Evolutionary conservation across 139 green algal genomes (phyloP).

Genomic region (Closterium sp.): DNA sequence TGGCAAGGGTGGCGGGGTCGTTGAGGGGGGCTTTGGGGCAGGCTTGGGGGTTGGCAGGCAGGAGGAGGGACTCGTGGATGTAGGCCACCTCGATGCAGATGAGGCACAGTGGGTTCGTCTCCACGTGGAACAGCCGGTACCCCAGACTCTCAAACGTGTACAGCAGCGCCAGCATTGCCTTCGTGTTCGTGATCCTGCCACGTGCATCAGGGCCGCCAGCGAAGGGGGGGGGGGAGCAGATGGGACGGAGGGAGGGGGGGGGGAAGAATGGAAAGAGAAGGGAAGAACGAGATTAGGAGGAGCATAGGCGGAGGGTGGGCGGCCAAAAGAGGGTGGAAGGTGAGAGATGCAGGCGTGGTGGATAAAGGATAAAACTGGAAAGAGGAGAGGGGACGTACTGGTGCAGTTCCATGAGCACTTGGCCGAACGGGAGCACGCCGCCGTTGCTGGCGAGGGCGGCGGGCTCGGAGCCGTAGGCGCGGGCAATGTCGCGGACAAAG

Average conservation of each 20-base stretch:
- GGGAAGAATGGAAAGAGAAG: not conserved
- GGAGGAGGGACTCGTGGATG: conserved; percentile 3
- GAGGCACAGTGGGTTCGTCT: not conserved
- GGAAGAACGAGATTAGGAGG: too few species aligned
- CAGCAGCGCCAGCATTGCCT: not conserved
- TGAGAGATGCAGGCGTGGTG: too few species aligned
- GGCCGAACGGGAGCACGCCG: not conserved
- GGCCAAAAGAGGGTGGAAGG: not conserved
- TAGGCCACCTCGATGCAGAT: not conserved
- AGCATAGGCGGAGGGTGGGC: too few species aligned
- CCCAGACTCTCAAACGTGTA: not conserved
- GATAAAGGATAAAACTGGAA: too few species aligned
- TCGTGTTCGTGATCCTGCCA: not conserved
- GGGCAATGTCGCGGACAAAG: not conserved
- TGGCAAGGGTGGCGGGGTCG: not conserved
- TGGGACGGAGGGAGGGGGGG: not conserved
- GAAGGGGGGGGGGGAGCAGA: not conserved
- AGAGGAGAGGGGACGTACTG: not conserved
- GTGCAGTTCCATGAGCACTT: conserved; percentile 5
- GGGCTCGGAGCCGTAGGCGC: not conserved
- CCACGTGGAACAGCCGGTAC: conserved; percentile 6
- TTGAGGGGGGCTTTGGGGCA: not conserved
- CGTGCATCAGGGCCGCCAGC: too few species aligned
- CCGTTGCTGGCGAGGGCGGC: not conserved
- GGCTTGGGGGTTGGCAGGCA: not conserved